Percentiles rank a stretch among this genome's conserved stretches.
Evolutionary conservation across 2,329 filamentous ascomycete species (phyloP).

Genomic region (Fusarium domesticum): DNA sequence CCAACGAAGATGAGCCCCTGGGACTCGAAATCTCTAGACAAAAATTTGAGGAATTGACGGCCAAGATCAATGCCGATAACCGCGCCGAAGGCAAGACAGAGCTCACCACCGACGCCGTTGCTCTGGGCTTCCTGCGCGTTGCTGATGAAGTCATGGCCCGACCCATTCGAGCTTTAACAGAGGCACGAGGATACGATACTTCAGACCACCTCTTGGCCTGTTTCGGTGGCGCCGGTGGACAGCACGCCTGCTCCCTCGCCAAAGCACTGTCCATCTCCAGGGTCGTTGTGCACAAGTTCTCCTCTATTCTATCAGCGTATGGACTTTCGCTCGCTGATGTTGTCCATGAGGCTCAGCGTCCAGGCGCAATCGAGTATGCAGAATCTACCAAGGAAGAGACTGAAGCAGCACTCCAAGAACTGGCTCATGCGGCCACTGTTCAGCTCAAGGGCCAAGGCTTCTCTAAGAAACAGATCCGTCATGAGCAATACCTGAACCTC

Average conservation of each 20-base stretch:
- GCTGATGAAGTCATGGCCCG: slow-evolving; percentile 37
- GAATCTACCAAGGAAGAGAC: slow-evolving; percentile 14
- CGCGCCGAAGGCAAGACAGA: slow-evolving; percentile 26
- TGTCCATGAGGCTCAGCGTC: slow-evolving; percentile 37
- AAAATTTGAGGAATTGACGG: slow-evolving; percentile 42
- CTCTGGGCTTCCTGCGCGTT: slow-evolving; percentile 37
- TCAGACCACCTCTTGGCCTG: slow-evolving; percentile 36
- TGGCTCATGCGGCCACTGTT: slow-evolving; percentile 12
- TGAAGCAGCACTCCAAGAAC: slow-evolving; percentile 11
- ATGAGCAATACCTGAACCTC: slow-evolving; percentile 43
- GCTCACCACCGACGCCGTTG: slow-evolving; percentile 37
- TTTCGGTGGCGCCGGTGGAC: slow-evolving; percentile 37
- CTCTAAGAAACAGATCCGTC: slow-evolving; percentile 36
- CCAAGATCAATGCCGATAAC: slow-evolving; percentile 40
- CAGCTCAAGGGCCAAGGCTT: slow-evolving; percentile 31
- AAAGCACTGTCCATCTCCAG: slow-evolving; percentile 37
- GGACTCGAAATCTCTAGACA: slow-evolving; percentile 40
- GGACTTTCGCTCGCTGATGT: slow-evolving; percentile 43
- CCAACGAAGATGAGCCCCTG: slow-evolving; percentile 58
- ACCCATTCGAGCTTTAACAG: slow-evolving; percentile 36
- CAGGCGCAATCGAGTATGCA: slow-evolving; percentile 30
- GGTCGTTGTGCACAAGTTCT: slow-evolving; percentile 43
- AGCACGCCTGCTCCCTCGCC: slow-evolving; percentile 42
- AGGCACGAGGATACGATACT: slow-evolving; percentile 36
- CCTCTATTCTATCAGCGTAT: slow-evolving; percentile 44